Evolutionary conservation across 2,329 filamentous ascomycete species (phyloP), one percentile per base, ranked within the genome.

Genomic region (Fonsecaea erecta): DNA sequence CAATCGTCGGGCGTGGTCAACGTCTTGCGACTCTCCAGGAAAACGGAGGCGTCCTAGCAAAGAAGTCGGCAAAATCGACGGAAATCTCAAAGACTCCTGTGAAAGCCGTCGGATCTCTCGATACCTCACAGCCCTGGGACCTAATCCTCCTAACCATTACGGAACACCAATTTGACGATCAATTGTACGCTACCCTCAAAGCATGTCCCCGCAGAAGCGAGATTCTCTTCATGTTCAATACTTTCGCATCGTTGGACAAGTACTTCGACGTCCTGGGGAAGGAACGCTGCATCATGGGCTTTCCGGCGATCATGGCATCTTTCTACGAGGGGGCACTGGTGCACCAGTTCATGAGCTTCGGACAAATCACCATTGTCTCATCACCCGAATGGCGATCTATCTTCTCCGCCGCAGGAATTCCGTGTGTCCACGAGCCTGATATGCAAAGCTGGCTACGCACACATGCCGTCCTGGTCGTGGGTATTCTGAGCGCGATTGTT

Each of bases 381-480:
- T 62, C 59, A 55, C 48, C 51, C 59, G 48, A 62, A 55, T 62
- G 59, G 59, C 60, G 60, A 5, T 63, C 60, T 18, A 52, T 63
- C 60, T 63, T 63, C 60, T 63, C 60, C 40, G 11, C 60, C 8
- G 60, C 60, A 57, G 60, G 60, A 24, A 63, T 63, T 24, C 11
- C 11, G 24, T 63, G 60, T 52, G 60, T 63, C 37, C 52, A 63
- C 53, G 40, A 63, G 60, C 60, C 60, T 52, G 60, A 63, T 37
- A 63, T 63, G 60, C 60, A 63, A 24, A 63, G 60, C 60, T 63
- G 60, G 60, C 53, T 63, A 63, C 60, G 60, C 53, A 63, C 60
- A 63, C 60, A 63, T 52, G 60, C 60, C 60, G 60, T 28, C 53
- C 16, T 63, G 16, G 60, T 52, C 60, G 52, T 63, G 8, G 60